Evolutionary conservation across 805 yeast species (phyloP).

Genomic region (Cyberlindnera mycetangii): DNA sequence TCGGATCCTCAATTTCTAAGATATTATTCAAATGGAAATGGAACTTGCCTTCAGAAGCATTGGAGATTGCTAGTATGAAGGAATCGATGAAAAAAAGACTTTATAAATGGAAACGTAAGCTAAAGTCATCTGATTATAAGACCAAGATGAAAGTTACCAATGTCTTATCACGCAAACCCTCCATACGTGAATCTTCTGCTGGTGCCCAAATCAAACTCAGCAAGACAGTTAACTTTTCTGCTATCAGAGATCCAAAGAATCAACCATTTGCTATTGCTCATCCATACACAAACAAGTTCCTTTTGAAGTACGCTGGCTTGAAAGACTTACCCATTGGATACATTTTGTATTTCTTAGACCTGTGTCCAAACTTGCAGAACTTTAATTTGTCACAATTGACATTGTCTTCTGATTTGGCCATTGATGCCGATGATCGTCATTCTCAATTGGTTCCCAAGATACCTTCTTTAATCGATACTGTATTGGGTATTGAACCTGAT

Average conservation of each 20-base stretch:
- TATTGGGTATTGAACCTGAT: constrained; percentile 6
- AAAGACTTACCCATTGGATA: constrained; percentile 80
- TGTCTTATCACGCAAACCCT: constrained; percentile 1
- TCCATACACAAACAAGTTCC: constrained; percentile 59
- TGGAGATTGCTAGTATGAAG: constrained; percentile 6
- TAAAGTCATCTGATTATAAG: background rate
- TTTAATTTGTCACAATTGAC: constrained; percentile 62
- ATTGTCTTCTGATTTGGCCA: constrained; percentile 64
- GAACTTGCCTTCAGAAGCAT: background rate
- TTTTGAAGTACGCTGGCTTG: constrained; percentile 60
- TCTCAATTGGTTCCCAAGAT: constrained; percentile 4
- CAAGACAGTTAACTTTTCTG: constrained; percentile 9
- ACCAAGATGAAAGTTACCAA: constrained; percentile 1
- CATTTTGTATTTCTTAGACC: constrained; percentile 61
- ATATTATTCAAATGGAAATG: constrained; percentile 10
- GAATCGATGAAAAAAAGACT: constrained; percentile 5
- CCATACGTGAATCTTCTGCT: background rate
- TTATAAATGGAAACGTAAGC: constrained; percentile 9
- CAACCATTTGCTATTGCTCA: constrained; percentile 43
- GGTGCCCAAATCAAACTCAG: background rate
- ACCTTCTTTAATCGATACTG: constrained; percentile 25
- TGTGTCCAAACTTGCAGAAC: constrained; percentile 57
- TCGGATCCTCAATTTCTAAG: constrained; percentile 17
- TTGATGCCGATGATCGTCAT: constrained; percentile 25
- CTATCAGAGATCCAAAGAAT: constrained; percentile 18